phyloP scores from a whole-genome alignment of 169 alveolate genomes.

The Plasmodium inui region DNA sequence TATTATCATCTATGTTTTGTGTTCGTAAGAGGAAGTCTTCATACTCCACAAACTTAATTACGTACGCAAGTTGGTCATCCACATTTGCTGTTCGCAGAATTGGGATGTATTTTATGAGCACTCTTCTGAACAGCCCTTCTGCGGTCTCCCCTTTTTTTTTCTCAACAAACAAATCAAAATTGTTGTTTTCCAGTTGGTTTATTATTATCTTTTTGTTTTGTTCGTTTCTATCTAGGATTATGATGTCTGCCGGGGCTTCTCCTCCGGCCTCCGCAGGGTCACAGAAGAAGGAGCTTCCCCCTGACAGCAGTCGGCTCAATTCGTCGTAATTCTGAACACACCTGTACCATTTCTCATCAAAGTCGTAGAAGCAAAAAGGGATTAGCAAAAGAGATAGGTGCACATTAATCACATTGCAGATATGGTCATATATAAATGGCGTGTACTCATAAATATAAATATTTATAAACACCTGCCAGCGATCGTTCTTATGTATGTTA shows the following conservation, averaged over 20 bases:
- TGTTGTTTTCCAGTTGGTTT: slow-evolving; percentile 40
- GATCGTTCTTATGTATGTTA: slow-evolving; percentile 42
- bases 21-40: slow-evolving; percentile 31
- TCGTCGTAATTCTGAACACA: slow-evolving; percentile 70
- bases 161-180: slow-evolving; percentile 60
- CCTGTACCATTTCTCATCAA: slow-evolving; percentile 67
- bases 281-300: not conserved
- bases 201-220: slow-evolving; percentile 68
- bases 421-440: slow-evolving; percentile 75
- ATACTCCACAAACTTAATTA: slow-evolving; percentile 58
- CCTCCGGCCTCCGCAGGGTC: not conserved
- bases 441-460: slow-evolving; percentile 71
- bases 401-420: slow-evolving; percentile 71
- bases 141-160: slow-evolving; percentile 23
- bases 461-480: slow-evolving; percentile 67
- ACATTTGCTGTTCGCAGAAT: slow-evolving; percentile 34
- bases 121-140: slow-evolving; percentile 65
- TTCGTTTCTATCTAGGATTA: slow-evolving; percentile 45
- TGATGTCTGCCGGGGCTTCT: slow-evolving; percentile 1
- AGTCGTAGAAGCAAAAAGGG: slow-evolving; percentile 73
- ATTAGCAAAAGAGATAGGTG: slow-evolving; percentile 66
- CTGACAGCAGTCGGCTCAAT: slow-evolving; percentile 1
- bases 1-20: slow-evolving; percentile 25
- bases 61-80: slow-evolving; percentile 39
- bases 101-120: slow-evolving; percentile 51